Conservation (phyloP, 176 grass and related monocot species). For the Oryza meridionalis region DNA sequence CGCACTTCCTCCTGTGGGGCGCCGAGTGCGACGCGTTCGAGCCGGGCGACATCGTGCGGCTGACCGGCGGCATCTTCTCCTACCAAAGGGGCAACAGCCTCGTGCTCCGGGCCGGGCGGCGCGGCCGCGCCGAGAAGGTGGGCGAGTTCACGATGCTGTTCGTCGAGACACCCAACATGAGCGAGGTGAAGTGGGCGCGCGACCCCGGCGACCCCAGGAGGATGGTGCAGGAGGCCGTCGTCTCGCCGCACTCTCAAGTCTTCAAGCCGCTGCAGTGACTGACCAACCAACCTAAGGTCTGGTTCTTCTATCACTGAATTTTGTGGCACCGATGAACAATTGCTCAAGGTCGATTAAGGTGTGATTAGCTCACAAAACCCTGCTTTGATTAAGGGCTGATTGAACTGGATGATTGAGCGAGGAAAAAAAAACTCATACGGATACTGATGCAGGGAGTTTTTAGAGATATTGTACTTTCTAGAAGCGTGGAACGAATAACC, state of each 20-base stretch:
- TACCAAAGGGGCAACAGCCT: slow-evolving; percentile 62
- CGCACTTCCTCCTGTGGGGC: slow-evolving; percentile 86
- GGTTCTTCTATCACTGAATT: background rate
- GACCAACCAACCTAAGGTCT: background rate
- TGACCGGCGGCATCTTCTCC: slow-evolving; percentile 77
- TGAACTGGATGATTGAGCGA: too few relatives aligned
- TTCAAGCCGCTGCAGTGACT: slow-evolving; percentile 56
- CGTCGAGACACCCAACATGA: slow-evolving; percentile 94
- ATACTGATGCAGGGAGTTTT: too few relatives aligned
- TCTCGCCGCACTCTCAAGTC: slow-evolving; percentile 55
- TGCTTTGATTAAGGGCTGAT: background rate
- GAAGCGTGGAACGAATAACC: too few relatives aligned
- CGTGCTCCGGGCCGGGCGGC: slow-evolving; percentile 67
- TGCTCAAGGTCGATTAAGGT: background rate
- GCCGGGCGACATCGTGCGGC: slow-evolving; percentile 69
- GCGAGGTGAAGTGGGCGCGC: slow-evolving; percentile 58
- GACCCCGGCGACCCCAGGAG: slow-evolving; percentile 45
- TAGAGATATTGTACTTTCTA: too few relatives aligned
- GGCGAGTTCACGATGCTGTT: slow-evolving; percentile 87
- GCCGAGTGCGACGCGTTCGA: slow-evolving; percentile 73
- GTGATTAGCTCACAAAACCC: background rate
- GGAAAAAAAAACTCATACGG: too few relatives aligned
- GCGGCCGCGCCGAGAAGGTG: slow-evolving; percentile 60
- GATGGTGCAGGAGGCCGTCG: slow-evolving; percentile 64
- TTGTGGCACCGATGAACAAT: background rate